Conservation (phyloP, 768 basidiomycete species). For the Mycena vulgaris region DNA sequence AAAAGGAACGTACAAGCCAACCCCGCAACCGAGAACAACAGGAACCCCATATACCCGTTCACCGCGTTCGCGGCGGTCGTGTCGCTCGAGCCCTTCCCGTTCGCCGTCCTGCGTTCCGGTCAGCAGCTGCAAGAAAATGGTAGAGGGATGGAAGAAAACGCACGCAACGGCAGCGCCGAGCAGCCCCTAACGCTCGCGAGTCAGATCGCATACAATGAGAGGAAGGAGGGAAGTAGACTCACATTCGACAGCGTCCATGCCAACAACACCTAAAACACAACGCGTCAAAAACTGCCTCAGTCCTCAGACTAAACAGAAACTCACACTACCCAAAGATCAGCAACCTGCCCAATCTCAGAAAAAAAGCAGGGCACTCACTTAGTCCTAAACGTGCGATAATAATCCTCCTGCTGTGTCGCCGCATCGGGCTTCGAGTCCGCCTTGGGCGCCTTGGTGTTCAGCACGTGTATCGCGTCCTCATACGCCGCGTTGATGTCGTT, state of each 20-base stretch:
- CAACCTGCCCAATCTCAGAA: not conserved
- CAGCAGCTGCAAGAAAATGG: no score
- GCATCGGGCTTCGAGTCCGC: slow-evolving; percentile 74
- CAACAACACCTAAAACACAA: slow-evolving; percentile 71
- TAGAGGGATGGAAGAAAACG: no score
- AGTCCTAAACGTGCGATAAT: slow-evolving; percentile 91
- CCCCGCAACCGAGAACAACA: slow-evolving; percentile 90
- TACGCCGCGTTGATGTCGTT: slow-evolving; percentile 93
- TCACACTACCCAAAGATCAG: slow-evolving; percentile 44
- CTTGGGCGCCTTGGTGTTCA: slow-evolving; percentile 85
- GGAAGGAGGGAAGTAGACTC: slow-evolving; percentile 38
- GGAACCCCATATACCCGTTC: slow-evolving; percentile 90
- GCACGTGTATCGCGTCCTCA: slow-evolving; percentile 89
- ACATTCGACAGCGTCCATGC: slow-evolving; percentile 93
- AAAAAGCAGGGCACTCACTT: slow-evolving; percentile 69
- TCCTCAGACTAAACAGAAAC: slow-evolving; percentile 25
- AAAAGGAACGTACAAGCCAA: slow-evolving; percentile 79
- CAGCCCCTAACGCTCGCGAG: slow-evolving; percentile 61
- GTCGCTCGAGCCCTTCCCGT: slow-evolving; percentile 59
- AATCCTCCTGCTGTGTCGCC: slow-evolving; percentile 83
- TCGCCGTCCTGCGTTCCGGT: slow-evolving; percentile 56
- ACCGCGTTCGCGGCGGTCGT: slow-evolving; percentile 69
- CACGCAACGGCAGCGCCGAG: slow-evolving; percentile 84
- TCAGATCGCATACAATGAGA: slow-evolving; percentile 26
- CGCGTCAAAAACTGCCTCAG: slow-evolving; percentile 8